Conservation (phyloP, 176 grass and related monocot species). For the Avena eriantha region DNA sequence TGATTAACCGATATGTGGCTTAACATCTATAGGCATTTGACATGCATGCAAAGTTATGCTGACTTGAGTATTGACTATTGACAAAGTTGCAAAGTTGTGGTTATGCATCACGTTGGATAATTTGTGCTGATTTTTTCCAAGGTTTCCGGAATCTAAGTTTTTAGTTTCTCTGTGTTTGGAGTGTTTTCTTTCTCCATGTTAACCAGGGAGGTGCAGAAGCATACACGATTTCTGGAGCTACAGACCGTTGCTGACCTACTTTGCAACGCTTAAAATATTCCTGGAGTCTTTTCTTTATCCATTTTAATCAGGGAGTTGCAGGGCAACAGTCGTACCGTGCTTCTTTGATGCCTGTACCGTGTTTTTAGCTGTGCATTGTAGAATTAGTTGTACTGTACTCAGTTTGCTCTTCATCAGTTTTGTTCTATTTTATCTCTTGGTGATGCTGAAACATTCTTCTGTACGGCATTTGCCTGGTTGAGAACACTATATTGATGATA, state of each 20-base stretch:
- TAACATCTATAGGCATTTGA: constrained; percentile 8
- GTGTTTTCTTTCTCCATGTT: constrained; percentile 27
- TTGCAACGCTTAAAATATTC: neutral
- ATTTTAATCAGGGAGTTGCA: neutral
- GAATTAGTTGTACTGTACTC: neutral
- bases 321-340: neutral
- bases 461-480: neutral
- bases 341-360: neutral
- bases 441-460: constrained; percentile 18
- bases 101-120: neutral
- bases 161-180: constrained; percentile 23
- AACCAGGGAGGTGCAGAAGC: constrained; percentile 40
- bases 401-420: neutral
- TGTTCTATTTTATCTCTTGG: neutral
- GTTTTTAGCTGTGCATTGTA: neutral
- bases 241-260: constrained; percentile 20
- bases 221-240: constrained; percentile 32
- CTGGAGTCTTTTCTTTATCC: no score
- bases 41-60: constrained; percentile 3
- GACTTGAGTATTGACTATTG: neutral
- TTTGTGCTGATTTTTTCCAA: constrained; percentile 9
- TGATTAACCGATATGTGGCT: neutral
- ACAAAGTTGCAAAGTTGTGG: neutral
- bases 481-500: no score
- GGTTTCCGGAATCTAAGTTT: neutral